Base-by-base conservation (phyloP, 2,329 filamentous ascomycete genomes). In the Colletotrichum brevisporum region DNA sequence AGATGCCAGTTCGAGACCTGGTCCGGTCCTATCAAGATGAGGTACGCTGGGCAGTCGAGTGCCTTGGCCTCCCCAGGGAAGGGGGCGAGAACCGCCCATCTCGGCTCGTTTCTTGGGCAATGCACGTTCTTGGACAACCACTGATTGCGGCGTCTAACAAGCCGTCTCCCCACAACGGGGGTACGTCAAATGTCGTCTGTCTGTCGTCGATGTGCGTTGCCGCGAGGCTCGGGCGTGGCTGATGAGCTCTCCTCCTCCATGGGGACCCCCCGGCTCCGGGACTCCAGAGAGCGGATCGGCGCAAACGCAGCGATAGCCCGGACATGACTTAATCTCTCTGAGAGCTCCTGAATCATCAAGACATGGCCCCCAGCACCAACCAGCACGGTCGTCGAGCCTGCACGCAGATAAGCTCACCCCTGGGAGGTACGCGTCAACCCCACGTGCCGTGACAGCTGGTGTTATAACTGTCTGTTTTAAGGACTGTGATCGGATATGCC, bases 311-410 rank as follows among this genome's bases (percentile, higher is more conserved):
- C 66, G 62, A 27, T 66, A 5, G 36, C 43, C 55, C 43, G 9
- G 55, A n/a, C 43, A 55, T 18, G 18, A 52, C 9, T 61, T 69
- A 60, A 69, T 69, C 24, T 61, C 55, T 66, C 54, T 60, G 61
- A 65, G 54, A 48, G 43, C 47, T 58, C 66, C 66, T 69, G 66
- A 66, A 69, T 65, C 61, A 65, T 31, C 60, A n/a, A 55, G 27
- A 51, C 50, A 21, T 39, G 12, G 18, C 12, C 31, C 41, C 41
- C n/a, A 55, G 8, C 31, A 10, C 31, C 8, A 36, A 36, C 10
- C 31, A 36, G 50, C 39, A 60, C 21, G 27, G 9, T 31, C 31
- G 31, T 45, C 60, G 50, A 50, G 16, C 45, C 45, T 16, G 45
- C 41, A 53, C 50, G 39, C 50, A 59, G 31, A 52, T 15, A 6